Conservation (phyloP, 768 basidiomycete genomes). For the Leucosporidium creatinivorum region DNA sequence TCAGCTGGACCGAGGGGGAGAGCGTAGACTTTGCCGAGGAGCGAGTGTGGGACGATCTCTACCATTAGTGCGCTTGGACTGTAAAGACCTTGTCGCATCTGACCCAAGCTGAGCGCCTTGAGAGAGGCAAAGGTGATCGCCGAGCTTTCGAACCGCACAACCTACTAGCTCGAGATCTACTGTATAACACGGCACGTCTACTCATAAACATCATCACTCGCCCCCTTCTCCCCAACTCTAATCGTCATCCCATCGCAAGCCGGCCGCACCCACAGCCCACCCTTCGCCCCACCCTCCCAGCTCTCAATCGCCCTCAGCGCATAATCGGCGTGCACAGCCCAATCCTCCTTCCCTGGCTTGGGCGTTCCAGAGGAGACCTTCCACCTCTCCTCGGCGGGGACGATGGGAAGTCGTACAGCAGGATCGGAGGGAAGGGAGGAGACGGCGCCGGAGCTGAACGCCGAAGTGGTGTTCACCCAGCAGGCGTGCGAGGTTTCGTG, state of each 20-base stretch:
- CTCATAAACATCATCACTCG: slow-evolving; percentile 21
- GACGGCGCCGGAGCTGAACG: neutral
- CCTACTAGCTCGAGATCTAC: too few species aligned
- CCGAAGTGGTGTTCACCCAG: slow-evolving; percentile 11
- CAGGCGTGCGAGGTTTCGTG: slow-evolving; percentile 28
- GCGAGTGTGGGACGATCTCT: slow-evolving; percentile 26
- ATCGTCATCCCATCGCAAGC: slow-evolving; percentile 28
- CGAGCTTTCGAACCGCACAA: too few species aligned
- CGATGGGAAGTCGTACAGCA: neutral
- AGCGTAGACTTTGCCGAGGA: neutral
- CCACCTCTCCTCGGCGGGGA: neutral
- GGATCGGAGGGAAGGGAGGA: slow-evolving; percentile 1
- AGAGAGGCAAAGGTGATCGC: too few species aligned
- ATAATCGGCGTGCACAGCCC: neutral
- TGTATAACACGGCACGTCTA: neutral
- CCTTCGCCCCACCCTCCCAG: slow-evolving; percentile 12
- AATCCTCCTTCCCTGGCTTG: slow-evolving; percentile 14
- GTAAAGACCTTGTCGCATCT: too few species aligned
- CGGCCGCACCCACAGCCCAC: slow-evolving; percentile 23
- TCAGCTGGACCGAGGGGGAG: slow-evolving; percentile 4
- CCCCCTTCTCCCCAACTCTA: neutral
- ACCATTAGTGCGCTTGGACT: neutral
- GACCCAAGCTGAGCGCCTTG: too few species aligned
- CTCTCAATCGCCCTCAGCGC: slow-evolving; percentile 14
- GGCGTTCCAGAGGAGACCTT: slow-evolving; percentile 9